Percentiles rank a stretch among this genome's conserved stretches.
phyloP scores from a whole-genome alignment of 805 yeast genomes.

The Saccharomycopsis sp. region DNA sequence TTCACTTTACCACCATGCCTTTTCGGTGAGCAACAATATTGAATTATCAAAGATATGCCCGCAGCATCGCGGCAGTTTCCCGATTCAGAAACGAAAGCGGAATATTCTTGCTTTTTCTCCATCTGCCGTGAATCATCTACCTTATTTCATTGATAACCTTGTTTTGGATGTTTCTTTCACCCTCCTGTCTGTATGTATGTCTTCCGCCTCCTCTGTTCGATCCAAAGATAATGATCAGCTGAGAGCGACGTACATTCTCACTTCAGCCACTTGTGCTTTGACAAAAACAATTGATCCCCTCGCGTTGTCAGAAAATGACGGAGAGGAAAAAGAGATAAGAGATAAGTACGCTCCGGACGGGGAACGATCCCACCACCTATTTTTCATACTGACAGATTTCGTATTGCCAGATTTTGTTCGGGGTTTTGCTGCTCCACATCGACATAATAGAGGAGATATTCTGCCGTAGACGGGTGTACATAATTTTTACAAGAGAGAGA shows the following conservation, averaged over 20 bases:
- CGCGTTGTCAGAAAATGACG: neutral
- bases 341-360: neutral
- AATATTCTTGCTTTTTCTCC: neutral
- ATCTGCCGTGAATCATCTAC: neutral
- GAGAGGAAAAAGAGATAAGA: neutral
- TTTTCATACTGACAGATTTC: too few relatives aligned
- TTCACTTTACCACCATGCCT: neutral
- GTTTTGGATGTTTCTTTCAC: neutral
- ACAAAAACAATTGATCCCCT: neutral
- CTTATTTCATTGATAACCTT: neutral
- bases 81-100: neutral
- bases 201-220: too few relatives aligned
- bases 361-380: neutral
- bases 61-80: neutral
- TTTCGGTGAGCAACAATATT: neutral
- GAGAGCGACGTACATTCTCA: neutral
- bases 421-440: neutral
- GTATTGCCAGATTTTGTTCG: neutral
- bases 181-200: neutral
- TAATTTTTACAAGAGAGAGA: neutral
- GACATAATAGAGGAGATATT: neutral
- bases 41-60: neutral
- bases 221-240: neutral
- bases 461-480: neutral
- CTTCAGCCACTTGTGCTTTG: neutral